A percentile compares a stretch with the other conserved stretches of the same genome.
Evolutionary conservation across 2,329 filamentous ascomycete species (phyloP).

Genomic region (Aphanocladium album): DNA sequence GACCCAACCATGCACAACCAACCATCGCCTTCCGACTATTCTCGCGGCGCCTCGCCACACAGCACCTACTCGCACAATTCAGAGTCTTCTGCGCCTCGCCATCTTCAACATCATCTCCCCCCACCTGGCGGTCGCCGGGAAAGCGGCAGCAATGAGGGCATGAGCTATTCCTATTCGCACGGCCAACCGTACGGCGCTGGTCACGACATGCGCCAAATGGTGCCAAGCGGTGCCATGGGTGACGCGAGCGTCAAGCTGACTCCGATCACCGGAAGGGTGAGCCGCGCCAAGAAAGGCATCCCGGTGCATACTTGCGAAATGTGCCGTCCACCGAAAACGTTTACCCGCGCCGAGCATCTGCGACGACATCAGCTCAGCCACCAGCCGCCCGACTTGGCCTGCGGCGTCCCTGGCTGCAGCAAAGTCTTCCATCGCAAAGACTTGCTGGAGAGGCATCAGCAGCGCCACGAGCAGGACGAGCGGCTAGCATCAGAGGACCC

Average conservation of each 20-base stretch:
- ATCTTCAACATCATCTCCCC: constrained; percentile 4
- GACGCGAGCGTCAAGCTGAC: constrained; percentile 46
- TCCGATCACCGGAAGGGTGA: constrained; percentile 52
- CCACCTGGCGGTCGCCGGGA: background rate
- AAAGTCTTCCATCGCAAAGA: constrained; percentile 55
- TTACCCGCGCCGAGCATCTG: constrained; percentile 58
- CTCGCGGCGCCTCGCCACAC: constrained; percentile 30
- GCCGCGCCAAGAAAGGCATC: constrained; percentile 55
- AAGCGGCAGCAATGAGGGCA: background rate
- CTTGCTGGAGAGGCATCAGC: constrained; percentile 52
- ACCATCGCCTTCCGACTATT: constrained; percentile 28
- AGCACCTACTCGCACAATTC: constrained; percentile 16
- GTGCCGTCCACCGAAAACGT: constrained; percentile 51
- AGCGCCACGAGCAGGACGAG: constrained; percentile 33
- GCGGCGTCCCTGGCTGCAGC: constrained; percentile 49
- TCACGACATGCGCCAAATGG: constrained; percentile 35
- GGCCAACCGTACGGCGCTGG: constrained; percentile 3
- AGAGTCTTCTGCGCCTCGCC: constrained; percentile 8
- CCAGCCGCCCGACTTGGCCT: constrained; percentile 47
- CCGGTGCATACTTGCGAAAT: constrained; percentile 51
- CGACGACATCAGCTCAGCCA: constrained; percentile 60
- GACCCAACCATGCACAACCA: constrained; percentile 24
- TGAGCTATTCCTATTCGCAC: constrained; percentile 8
- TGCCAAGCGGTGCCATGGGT: constrained; percentile 25
- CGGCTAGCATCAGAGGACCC: constrained; percentile 24